Percentiles rank a stretch among this genome's conserved stretches.
Evolutionary conservation across 805 yeast genomes (phyloP).

Genomic region (Saccharomycodes ludwigii): DNA sequence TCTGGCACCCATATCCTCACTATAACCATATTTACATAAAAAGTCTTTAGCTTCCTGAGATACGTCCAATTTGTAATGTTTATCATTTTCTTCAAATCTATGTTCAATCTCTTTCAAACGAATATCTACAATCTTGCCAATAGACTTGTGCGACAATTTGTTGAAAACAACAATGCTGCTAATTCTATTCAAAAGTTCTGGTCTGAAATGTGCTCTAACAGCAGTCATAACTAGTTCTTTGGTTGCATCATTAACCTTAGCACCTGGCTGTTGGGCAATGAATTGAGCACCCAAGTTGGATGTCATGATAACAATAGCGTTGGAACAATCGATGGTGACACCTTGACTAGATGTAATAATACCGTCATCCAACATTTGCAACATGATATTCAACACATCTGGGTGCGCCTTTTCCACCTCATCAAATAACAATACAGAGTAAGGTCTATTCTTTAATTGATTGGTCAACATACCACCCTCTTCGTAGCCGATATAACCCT

Average conservation of each 20-base stretch:
- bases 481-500: conserved; percentile 94
- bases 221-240: conserved; percentile 71
- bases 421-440: conserved; percentile 91
- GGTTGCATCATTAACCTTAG: conserved; percentile 56
- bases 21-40: conserved; percentile 77
- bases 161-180: conserved; percentile 89
- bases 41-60: conserved; percentile 68
- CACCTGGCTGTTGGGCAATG: conserved; percentile 52
- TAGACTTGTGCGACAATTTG: conserved; percentile 82
- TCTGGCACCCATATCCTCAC: conserved; percentile 91
- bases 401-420: conserved; percentile 99
- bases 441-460: conserved; percentile 81
- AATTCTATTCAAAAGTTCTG: conserved; percentile 93
- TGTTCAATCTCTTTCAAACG: conserved; percentile 75
- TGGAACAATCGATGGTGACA: conserved; percentile 84
- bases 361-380: conserved; percentile 94
- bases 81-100: conserved; percentile 77
- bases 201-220: conserved; percentile 85
- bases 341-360: conserved; percentile 92
- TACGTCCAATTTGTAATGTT: conserved; percentile 59
- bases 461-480: conserved; percentile 96
- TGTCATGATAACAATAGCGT: conserved; percentile 89
- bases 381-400: conserved; percentile 81
- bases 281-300: conserved; percentile 93
- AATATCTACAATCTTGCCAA: conserved; percentile 80